Conservation (phyloP, 2,329 filamentous ascomycete species). For the Aspergillus texensis region DNA sequence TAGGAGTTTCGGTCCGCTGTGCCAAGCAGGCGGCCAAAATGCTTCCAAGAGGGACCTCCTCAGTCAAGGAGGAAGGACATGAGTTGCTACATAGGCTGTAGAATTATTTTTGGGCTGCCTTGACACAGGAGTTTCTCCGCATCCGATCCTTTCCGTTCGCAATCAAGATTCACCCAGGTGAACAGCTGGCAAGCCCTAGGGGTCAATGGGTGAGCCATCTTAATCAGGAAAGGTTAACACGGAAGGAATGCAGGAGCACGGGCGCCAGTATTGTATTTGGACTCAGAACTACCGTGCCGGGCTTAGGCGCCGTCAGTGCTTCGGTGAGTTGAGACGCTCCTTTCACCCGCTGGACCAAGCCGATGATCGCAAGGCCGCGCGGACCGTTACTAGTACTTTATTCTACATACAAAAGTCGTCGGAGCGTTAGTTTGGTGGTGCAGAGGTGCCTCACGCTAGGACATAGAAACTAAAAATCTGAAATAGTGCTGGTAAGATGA, state of each 20-base stretch:
- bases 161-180: not conserved
- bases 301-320: not conserved
- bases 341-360: not conserved
- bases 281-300: not conserved
- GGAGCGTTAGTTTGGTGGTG: not conserved
- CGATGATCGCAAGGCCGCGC: not conserved
- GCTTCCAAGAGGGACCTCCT: not conserved
- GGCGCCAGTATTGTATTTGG: not conserved
- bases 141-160: not conserved
- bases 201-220: conserved; percentile 3
- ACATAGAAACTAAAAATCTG: not conserved
- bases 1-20: not conserved
- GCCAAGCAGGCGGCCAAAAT: not conserved
- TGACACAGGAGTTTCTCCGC: not conserved
- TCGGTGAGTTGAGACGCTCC: not conserved
- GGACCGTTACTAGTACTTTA: not conserved
- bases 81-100: not conserved
- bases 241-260: conserved; percentile 6
- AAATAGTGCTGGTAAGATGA: not conserved
- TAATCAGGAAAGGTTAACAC: not conserved
- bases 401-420: not conserved
- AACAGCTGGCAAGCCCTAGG: not conserved
- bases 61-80: not conserved
- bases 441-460: not conserved
- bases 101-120: not conserved